Base-by-base conservation (phyloP, 2,329 filamentous ascomycete species). In the Fusarium scirpi region DNA sequence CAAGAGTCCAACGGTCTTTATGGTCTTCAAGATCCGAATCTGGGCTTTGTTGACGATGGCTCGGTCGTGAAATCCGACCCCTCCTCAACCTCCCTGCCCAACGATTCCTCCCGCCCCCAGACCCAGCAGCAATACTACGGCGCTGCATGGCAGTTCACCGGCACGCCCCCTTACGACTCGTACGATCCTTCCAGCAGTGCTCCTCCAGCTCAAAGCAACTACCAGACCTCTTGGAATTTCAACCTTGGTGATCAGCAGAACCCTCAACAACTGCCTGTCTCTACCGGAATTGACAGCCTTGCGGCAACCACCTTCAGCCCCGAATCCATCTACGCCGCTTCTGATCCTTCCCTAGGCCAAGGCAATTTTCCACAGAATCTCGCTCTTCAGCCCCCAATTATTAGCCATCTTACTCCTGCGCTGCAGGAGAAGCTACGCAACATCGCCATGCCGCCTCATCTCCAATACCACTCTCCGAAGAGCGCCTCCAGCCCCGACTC, bases 371-470 rank as follows among this genome's bases (percentile, higher is more conserved):
- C 77, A 30, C 75, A 80, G 48, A 76, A 77, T 38, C 25, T 62
- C 44, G 73, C 78, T 16, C 75, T 83, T 52, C 67, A 70, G 24
- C 69, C 71, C 49, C 69, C 71, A 48, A 57, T 75, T 25, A 65
- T 76, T 25, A 73, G 75, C 43, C 72, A 76, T 29, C 80, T 91
- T 58, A 90, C 87, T 38, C 84, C 85, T 32, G 87, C 87, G 25
- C 85, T 89, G 76, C 86, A 89, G 74, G 87, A 90, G 76, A 85
- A 87, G 74, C 81, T 91, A 48, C 86, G 85, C 71, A 88, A 83
- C 67, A 90, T 90, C 75, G 89, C 88, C 71, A 91, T 91, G 88
- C 89, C 89, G 16, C 81, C 85, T 25, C 86, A 89, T 70, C 83
- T 90, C 20, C 86, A 87, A 70, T 90, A 90, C 70, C 83, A 86